Evolutionary conservation across 495 filamentous ascomycete genomes (phyloP).

Genomic region (Aspergillus funiculosus): DNA sequence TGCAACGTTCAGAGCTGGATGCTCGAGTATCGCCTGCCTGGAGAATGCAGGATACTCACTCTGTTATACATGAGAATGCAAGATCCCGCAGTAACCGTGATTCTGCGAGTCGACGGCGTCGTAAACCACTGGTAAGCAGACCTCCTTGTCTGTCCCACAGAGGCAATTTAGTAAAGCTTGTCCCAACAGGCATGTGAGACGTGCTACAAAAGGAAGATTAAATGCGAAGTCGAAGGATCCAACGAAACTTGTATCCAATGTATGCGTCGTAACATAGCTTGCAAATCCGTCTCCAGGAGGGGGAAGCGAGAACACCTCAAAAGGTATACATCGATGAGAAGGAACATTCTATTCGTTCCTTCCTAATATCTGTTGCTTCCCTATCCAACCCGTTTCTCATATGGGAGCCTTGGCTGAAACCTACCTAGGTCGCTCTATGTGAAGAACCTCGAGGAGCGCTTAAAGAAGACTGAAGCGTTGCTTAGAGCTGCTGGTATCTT

Average conservation of each 20-base stretch:
- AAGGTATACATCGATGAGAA: slow-evolving; percentile 50
- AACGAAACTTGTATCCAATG: slow-evolving; percentile 72
- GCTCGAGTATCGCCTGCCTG: slow-evolving; percentile 7
- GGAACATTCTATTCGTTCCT: not conserved
- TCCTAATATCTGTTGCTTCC: too few relatives aligned
- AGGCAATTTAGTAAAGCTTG: slow-evolving; percentile 15
- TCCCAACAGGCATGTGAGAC: slow-evolving; percentile 76
- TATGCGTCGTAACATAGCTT: slow-evolving; percentile 86
- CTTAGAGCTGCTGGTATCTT: slow-evolving; percentile 79
- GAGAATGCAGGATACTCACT: slow-evolving; percentile 4
- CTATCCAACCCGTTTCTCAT: too few relatives aligned
- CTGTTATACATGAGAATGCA: slow-evolving; percentile 5
- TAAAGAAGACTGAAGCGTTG: slow-evolving; percentile 80
- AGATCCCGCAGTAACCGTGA: slow-evolving; percentile 11
- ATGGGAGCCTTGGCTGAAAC: slow-evolving; percentile 4
- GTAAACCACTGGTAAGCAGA: slow-evolving; percentile 27
- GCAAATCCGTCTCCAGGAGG: slow-evolving; percentile 82
- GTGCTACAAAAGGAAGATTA: slow-evolving; percentile 97
- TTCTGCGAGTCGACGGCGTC: slow-evolving; percentile 12
- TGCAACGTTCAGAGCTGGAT: slow-evolving; percentile 13
- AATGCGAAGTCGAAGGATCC: slow-evolving; percentile 86
- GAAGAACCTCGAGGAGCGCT: slow-evolving; percentile 80
- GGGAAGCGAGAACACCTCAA: slow-evolving; percentile 87
- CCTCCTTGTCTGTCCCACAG: not conserved
- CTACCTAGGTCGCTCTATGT: slow-evolving; percentile 77